Percentiles rank a stretch among this genome's conserved stretches.
These are phyloP conservation scores for Populus simonii DNA, from an alignment of 345 rosid species.

Conservation along the genomic window DNA sequence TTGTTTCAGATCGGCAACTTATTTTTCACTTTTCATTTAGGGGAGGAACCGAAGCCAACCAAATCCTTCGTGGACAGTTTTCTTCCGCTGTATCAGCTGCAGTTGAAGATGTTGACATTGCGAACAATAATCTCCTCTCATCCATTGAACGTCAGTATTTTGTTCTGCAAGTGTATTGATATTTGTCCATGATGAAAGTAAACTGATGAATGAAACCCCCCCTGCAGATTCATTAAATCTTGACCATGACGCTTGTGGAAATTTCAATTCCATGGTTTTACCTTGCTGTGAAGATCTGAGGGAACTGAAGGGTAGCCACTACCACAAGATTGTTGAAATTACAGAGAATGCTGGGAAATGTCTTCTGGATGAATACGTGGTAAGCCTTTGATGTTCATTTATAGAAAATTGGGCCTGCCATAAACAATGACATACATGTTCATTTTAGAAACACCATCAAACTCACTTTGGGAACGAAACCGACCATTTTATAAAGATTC, in stretches of 20 bases:
- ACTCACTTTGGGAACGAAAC: neutral
- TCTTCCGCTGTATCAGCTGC: constrained; percentile 74
- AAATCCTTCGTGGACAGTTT: constrained; percentile 55
- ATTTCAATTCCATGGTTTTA: constrained; percentile 73
- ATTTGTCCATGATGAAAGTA: neutral
- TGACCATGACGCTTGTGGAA: constrained; percentile 78
- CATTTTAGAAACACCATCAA: neutral
- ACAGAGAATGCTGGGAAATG: constrained; percentile 86
- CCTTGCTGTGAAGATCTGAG: constrained; percentile 79
- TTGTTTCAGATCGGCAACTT: constrained; percentile 7
- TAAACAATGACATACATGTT: neutral
- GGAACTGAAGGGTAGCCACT: constrained; percentile 82
- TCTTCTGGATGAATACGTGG: constrained; percentile 78
- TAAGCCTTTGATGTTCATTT: constrained; percentile 26
- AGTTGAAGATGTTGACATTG: constrained; percentile 57
- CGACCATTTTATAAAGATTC: too few species aligned
- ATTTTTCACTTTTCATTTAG: constrained; percentile 24
- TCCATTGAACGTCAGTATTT: constrained; percentile 74
- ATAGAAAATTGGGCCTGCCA: neutral
- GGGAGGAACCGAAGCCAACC: constrained; percentile 77
- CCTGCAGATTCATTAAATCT: constrained; percentile 80
- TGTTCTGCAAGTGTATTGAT: neutral
- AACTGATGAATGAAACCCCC: constrained; percentile 8
- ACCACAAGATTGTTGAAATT: constrained; percentile 75
- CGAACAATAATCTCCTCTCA: constrained; percentile 58